Evolutionary conservation across 1,284 basidiomycete genomes (phyloP).

Genomic region (Laetiporus sulphureus): DNA sequence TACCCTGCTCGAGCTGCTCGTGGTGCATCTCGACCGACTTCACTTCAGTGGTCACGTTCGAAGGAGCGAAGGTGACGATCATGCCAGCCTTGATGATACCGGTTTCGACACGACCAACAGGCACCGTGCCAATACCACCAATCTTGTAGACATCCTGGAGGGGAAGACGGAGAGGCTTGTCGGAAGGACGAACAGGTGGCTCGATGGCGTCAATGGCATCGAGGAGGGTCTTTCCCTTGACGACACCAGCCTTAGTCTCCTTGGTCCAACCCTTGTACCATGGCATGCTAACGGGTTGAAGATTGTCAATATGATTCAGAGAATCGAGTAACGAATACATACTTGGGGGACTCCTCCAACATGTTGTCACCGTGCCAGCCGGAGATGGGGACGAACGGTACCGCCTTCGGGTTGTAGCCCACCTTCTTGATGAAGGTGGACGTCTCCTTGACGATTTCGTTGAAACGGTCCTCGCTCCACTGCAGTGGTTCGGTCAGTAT

Average conservation of each 20-base stretch:
- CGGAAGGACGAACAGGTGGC: conserved; percentile 92
- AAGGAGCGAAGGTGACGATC: conserved; percentile 95
- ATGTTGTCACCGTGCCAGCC: conserved; percentile 99
- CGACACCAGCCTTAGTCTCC: conserved; percentile 89
- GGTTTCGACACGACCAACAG: conserved; percentile 99
- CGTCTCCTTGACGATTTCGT: conserved; percentile 99
- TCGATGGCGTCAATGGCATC: conserved; percentile 99
- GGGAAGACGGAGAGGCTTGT: conserved; percentile 99
- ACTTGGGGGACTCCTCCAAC: conserved; percentile 96
- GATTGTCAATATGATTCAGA: conserved; percentile 1
- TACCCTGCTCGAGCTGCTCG: conserved; percentile 95
- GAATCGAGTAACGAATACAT: conserved; percentile 25
- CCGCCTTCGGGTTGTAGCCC: conserved; percentile 99
- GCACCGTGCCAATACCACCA: conserved; percentile 99
- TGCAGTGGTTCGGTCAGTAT: conserved; percentile 27
- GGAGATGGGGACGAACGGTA: conserved; percentile 99
- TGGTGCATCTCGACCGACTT: conserved; percentile 99
- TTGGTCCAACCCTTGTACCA: conserved; percentile 99
- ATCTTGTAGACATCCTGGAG: conserved; percentile 99
- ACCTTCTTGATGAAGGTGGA: conserved; percentile 99
- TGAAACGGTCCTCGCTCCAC: conserved; percentile 99
- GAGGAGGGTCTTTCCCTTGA: conserved; percentile 98
- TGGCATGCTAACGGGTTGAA: conserved; percentile 68
- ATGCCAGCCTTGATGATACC: conserved; percentile 99
- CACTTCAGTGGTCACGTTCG: conserved; percentile 99